Evolutionary conservation across 495 filamentous ascomycete genomes (phyloP).

Genomic region (Lichina pygmaea): DNA sequence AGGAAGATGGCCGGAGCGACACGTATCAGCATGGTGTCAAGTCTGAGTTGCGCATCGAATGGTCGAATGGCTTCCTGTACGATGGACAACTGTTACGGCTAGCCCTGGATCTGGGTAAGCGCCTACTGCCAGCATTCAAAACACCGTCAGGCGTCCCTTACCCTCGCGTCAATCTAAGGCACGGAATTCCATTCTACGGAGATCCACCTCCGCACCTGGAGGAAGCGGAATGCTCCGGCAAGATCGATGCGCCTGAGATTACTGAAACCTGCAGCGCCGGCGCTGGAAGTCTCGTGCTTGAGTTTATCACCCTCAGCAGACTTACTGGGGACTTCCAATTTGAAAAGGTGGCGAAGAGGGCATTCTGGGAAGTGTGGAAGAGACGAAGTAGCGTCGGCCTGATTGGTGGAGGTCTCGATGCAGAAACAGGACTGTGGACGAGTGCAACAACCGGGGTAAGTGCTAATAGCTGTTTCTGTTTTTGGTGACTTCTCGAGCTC

Average conservation of each 20-base stretch:
- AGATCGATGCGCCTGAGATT: conserved; percentile 25
- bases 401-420: conserved; percentile 81
- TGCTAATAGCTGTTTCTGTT: not conserved
- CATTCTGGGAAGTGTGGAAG: conserved; percentile 88
- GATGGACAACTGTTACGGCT: conserved; percentile 71
- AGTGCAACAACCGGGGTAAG: conserved; percentile 49
- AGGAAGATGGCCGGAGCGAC: conserved; percentile 18
- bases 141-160: conserved; percentile 80
- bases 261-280: conserved; percentile 94
- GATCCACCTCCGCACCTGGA: conserved; percentile 44
- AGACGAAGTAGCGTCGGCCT: conserved; percentile 62
- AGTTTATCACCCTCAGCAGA: conserved; percentile 74
- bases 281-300: conserved; percentile 75
- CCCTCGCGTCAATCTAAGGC: conserved; percentile 74
- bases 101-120: conserved; percentile 55
- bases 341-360: conserved; percentile 66
- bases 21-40: conserved; percentile 2
- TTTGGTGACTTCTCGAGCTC: too few relatives aligned
- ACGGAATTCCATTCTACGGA: conserved; percentile 72
- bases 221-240: conserved; percentile 14
- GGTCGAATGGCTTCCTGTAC: conserved; percentile 60
- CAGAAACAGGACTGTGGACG: conserved; percentile 75
- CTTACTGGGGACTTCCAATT: conserved; percentile 69
- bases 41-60: conserved; percentile 24
- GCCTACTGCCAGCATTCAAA: conserved; percentile 73